phyloP scores from a whole-genome alignment of 495 filamentous ascomycete species.

The Aspergillus affinis region DNA sequence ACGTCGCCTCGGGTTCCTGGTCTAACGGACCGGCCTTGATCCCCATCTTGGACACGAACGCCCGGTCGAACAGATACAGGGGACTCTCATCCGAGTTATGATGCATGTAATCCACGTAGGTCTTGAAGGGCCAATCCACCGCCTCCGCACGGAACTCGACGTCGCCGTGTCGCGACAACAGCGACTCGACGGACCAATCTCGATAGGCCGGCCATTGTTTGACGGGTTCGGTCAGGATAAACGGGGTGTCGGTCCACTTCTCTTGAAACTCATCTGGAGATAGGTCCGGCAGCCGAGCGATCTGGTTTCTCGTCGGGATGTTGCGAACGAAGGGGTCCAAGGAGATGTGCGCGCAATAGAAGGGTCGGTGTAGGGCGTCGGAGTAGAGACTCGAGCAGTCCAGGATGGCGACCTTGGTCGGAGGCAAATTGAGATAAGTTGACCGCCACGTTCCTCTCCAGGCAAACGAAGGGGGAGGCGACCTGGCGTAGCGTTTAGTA shows the following conservation, averaged over 20 bases:
- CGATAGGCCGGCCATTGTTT: slow-evolving; percentile 77
- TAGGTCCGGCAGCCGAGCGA: slow-evolving; percentile 67
- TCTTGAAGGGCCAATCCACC: slow-evolving; percentile 83
- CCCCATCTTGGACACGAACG: slow-evolving; percentile 85
- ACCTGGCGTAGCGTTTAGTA: slow-evolving; percentile 25
- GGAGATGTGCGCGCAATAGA: slow-evolving; percentile 78
- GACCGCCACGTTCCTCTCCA: slow-evolving; percentile 90
- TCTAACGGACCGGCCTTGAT: slow-evolving; percentile 56
- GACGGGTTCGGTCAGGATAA: slow-evolving; percentile 85
- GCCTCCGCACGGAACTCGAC: slow-evolving; percentile 84
- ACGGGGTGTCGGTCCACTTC: slow-evolving; percentile 77
- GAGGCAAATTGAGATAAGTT: slow-evolving; percentile 67
- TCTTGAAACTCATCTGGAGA: slow-evolving; percentile 69
- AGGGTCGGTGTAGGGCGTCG: slow-evolving; percentile 87
- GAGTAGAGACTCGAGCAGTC: slow-evolving; percentile 82
- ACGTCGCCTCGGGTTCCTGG: slow-evolving; percentile 53
- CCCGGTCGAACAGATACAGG: slow-evolving; percentile 86
- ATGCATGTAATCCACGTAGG: slow-evolving; percentile 81
- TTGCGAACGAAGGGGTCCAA: slow-evolving; percentile 62
- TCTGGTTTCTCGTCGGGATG: slow-evolving; percentile 73
- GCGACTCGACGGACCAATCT: slow-evolving; percentile 66
- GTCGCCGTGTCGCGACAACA: slow-evolving; percentile 63
- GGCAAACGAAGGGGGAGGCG: slow-evolving; percentile 47
- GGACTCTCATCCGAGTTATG: slow-evolving; percentile 85
- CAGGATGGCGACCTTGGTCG: slow-evolving; percentile 50